These are phyloP conservation scores for Nemania diffusa DNA, from an alignment of 2,329 filamentous ascomycete genomes.

Conservation along the genomic window DNA sequence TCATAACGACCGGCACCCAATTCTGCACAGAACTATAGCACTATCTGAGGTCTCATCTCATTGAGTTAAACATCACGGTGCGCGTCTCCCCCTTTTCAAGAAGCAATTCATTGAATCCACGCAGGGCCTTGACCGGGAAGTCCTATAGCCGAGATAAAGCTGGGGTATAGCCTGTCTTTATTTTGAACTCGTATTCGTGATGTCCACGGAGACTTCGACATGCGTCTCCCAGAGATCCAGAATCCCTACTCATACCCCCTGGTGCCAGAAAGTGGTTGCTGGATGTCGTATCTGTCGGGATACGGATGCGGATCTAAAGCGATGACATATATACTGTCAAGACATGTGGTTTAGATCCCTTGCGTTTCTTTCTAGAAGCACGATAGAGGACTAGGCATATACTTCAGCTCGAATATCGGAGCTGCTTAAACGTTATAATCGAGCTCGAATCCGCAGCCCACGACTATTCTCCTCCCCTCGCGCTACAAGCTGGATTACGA, in stretches of 20 bases:
- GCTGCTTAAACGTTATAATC: too few relatives aligned
- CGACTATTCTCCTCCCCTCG: too few relatives aligned
- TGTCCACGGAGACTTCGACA: conserved; percentile 59
- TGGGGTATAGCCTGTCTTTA: conserved; percentile 59
- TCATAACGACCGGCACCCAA: conserved; percentile 67
- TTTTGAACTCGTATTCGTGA: conserved; percentile 64
- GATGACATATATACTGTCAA: conserved; percentile 61
- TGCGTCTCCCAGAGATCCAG: conserved; percentile 71
- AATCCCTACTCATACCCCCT: conserved; percentile 76
- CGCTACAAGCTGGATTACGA: too few relatives aligned
- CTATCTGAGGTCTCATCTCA: conserved; percentile 76
- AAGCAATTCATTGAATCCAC: conserved; percentile 77
- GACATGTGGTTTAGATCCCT: too few relatives aligned
- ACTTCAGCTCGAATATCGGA: too few relatives aligned
- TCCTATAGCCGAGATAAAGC: conserved; percentile 65
- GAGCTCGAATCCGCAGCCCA: too few relatives aligned
- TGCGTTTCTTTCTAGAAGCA: too few relatives aligned
- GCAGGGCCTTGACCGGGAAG: conserved; percentile 74
- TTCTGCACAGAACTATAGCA: conserved; percentile 76
- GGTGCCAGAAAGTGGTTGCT: conserved; percentile 66
- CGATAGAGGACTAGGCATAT: too few relatives aligned
- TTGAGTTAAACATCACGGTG: conserved; percentile 68
- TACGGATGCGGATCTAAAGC: conserved; percentile 57
- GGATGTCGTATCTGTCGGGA: conserved; percentile 64
- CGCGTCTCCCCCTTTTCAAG: conserved; percentile 64